These are phyloP conservation scores for Phytophthora ramorum DNA, from an alignment of 352 stramenopile genomes.

Conservation along the genomic window DNA sequence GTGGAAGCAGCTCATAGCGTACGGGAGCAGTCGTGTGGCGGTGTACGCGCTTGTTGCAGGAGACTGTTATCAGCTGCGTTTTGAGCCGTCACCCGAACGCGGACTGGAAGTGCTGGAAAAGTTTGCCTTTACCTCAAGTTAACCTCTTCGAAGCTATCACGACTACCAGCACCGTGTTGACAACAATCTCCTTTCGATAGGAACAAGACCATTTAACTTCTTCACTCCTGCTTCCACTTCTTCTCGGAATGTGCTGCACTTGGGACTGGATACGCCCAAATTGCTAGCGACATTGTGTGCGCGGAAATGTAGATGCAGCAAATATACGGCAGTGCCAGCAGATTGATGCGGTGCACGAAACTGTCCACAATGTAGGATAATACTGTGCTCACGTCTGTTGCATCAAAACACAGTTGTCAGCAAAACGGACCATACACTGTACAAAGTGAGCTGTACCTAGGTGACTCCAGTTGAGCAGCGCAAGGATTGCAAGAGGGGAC, in stretches of 20 bases:
- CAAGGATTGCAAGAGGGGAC: slow-evolving; percentile 55
- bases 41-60: slow-evolving; percentile 60
- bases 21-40: slow-evolving; percentile 40
- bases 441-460: slow-evolving; percentile 33
- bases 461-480: slow-evolving; percentile 29
- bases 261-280: slow-evolving; percentile 45
- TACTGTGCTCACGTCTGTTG: slow-evolving; percentile 28
- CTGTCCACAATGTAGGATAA: slow-evolving; percentile 52
- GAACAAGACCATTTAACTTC: not conserved
- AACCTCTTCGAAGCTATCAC: too few species aligned
- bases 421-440: too few species aligned
- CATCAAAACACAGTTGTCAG: slow-evolving; percentile 10
- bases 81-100: too few species aligned
- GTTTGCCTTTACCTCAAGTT: too few species aligned
- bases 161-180: slow-evolving; percentile 73
- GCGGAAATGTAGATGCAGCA: slow-evolving; percentile 74
- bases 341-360: slow-evolving; percentile 58
- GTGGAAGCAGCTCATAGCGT: slow-evolving; percentile 64
- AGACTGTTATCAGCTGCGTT: too few species aligned
- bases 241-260: not conserved
- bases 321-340: slow-evolving; percentile 71
- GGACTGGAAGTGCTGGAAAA: too few species aligned
- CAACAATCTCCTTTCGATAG: too few species aligned
- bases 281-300: slow-evolving; percentile 65
- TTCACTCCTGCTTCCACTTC: slow-evolving; percentile 43